Evolutionary conservation across 805 yeast species (phyloP).

Genomic region (Candida easanensis): DNA sequence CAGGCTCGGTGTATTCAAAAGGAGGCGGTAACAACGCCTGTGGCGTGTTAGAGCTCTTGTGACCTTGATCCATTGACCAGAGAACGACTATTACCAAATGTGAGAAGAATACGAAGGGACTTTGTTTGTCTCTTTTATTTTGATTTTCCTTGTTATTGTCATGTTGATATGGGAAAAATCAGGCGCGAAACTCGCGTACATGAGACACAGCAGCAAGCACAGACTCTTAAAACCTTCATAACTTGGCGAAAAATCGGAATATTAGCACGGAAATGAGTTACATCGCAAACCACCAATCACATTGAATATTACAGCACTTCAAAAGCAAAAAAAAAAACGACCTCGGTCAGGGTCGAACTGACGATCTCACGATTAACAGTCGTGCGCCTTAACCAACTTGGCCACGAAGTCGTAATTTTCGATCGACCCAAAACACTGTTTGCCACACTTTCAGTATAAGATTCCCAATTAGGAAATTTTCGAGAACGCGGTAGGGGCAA

Average conservation of each 20-base stretch:
- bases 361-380: constrained; percentile 6
- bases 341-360: constrained; percentile 6
- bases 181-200: too few relatives aligned
- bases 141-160: too few relatives aligned
- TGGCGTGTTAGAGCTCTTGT: not conserved
- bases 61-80: not conserved
- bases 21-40: constrained; percentile 5
- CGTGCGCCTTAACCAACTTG: constrained; percentile 6
- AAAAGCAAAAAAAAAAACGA: constrained; percentile 2
- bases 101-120: too few relatives aligned
- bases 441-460: not conserved
- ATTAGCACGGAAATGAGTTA: not conserved
- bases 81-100: too few relatives aligned
- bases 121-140: too few relatives aligned
- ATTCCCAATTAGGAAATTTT: not conserved
- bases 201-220: too few relatives aligned
- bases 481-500: too few relatives aligned
- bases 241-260: too few relatives aligned
- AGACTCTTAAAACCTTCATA: too few relatives aligned
- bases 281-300: not conserved
- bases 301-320: not conserved
- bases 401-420: constrained; percentile 3
- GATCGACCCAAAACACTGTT: not conserved
- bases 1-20: not conserved
- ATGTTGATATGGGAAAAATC: too few relatives aligned